These are phyloP conservation scores for Metschnikowia baotianmanensis DNA, from an alignment of 805 yeast genomes.

Conservation along the genomic window DNA sequence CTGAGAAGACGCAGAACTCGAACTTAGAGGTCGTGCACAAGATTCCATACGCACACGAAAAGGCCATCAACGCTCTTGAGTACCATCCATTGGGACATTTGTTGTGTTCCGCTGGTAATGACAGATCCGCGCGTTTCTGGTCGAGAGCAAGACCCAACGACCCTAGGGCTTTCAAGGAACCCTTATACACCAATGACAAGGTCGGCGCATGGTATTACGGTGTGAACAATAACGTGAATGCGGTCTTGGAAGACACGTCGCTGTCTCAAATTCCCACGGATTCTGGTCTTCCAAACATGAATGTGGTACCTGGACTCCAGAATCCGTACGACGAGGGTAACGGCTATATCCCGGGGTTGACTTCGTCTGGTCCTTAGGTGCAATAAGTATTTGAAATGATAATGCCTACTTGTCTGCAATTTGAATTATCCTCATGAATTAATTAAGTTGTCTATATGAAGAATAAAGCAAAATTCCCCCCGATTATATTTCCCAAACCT, in stretches of 20 bases:
- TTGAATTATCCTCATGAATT: not conserved
- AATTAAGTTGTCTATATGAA: not conserved
- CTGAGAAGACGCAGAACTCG: conserved; percentile 17
- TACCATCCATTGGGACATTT: conserved; percentile 95
- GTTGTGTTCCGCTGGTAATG: conserved; percentile 89
- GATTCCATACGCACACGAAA: conserved; percentile 92
- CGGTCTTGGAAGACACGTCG: conserved; percentile 26
- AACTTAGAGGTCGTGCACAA: conserved; percentile 47
- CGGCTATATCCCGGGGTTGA: conserved; percentile 14
- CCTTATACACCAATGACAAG: conserved; percentile 69
- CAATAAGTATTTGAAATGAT: not conserved
- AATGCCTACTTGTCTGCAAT: not conserved
- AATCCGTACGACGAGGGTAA: conserved; percentile 10
- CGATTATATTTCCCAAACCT: conserved; percentile 1
- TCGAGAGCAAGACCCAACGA: conserved; percentile 89
- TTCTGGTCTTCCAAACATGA: not conserved
- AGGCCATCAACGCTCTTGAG: conserved; percentile 84
- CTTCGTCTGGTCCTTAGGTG: conserved; percentile 4
- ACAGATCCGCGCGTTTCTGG: conserved; percentile 92
- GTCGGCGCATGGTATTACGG: conserved; percentile 56
- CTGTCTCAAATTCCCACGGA: conserved; percentile 1
- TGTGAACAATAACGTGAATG: conserved; percentile 44
- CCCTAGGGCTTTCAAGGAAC: conserved; percentile 75
- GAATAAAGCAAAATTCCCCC: not conserved
- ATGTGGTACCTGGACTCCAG: conserved; percentile 18